Evolutionary conservation across 805 yeast species (phyloP), one percentile per base, ranked within the genome.

Genomic region (Suhomyces sp.): DNA sequence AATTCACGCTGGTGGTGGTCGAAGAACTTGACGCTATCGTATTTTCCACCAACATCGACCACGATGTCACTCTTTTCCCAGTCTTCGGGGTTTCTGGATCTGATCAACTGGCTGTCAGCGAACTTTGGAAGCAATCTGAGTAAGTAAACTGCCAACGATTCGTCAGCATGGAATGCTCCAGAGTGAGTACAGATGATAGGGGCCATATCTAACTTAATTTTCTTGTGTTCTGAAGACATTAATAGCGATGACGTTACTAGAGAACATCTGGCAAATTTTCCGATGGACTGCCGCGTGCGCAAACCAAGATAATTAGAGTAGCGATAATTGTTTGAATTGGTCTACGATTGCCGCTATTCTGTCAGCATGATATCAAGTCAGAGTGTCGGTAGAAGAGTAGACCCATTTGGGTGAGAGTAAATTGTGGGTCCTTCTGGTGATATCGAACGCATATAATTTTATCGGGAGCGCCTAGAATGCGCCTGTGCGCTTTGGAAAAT

Each of bases 1-100:
- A 94, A 94, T 17, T 87, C 98, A 57, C 97, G 82, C 75, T 94
- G 99, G 72, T 94, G 99, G 66, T 94, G 99, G 68, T 94, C 99
- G 68, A 89, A 93, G 67, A 78, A 89, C 71, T 92, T 92, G 41
- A 75, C 76, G 12, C 87, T 88, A 65, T 91, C 97, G 68, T 92
- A 94, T 65, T 87, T 79, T 12, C 96, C 99, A 64, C 96, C 82
- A 48, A 94, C 99, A 72, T 94, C 99, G 51, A 94, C 93, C 31
- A 94, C 96, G 52, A 94, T 87, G 68, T 93, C 97, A 62, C 96
- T 84, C 43, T 73, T 76, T 58, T 89, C 97, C 87, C 97, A 87
- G 51, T 83, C 86, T 13, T 75, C 81, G 8, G 92, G 87, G 55
- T 85, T 86, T 74, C 99, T 82, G 3, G 97, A 87, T 67, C 99